Percentiles rank a stretch among this genome's conserved stretches.
phyloP scores from a whole-genome alignment of 257 asterid genomes.

The Gentiana straminea region DNA sequence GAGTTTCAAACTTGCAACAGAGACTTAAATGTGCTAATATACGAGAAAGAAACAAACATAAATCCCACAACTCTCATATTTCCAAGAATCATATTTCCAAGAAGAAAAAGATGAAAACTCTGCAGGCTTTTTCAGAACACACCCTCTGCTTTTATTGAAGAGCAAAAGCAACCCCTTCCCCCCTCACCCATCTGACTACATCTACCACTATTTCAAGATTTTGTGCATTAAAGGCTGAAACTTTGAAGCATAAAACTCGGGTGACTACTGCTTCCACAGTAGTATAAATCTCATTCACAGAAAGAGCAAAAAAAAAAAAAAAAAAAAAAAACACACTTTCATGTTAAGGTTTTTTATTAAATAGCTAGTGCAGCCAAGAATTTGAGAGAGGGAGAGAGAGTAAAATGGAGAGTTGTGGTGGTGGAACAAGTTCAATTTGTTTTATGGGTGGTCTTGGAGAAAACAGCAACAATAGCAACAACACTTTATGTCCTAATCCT shows the following conservation, averaged over 20 bases:
- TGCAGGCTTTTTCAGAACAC: slow-evolving; percentile 16
- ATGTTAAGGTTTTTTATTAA: slow-evolving; percentile 9
- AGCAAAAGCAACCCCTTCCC: slow-evolving; percentile 4
- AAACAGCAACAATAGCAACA: slow-evolving; percentile 33
- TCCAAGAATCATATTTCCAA: slow-evolving; percentile 16
- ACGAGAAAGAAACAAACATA: slow-evolving; percentile 8
- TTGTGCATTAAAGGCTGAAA: slow-evolving; percentile 67
- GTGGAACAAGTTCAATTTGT: slow-evolving; percentile 31
- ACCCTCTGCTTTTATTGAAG: neutral
- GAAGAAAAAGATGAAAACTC: slow-evolving; percentile 21
- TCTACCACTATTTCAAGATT: slow-evolving; percentile 39
- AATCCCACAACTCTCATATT: neutral
- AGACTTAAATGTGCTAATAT: slow-evolving; percentile 7
- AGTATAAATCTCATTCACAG: slow-evolving; percentile 8
- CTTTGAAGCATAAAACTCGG: slow-evolving; percentile 82
- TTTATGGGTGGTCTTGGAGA: slow-evolving; percentile 35
- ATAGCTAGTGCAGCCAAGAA: neutral
- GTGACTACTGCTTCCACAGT: slow-evolving; percentile 39
- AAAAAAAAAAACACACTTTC: neutral
- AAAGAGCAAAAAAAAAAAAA: slow-evolving; percentile 4
- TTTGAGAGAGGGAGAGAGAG: slow-evolving; percentile 4
- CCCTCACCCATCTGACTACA: slow-evolving; percentile 7
- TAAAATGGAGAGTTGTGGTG: slow-evolving; percentile 38
- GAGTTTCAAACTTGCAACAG: neutral
- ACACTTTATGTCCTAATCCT: slow-evolving; percentile 34